Evolutionary conservation across 2,329 filamentous ascomycete species (phyloP).

Genomic region (Pleomassaria siparia): DNA sequence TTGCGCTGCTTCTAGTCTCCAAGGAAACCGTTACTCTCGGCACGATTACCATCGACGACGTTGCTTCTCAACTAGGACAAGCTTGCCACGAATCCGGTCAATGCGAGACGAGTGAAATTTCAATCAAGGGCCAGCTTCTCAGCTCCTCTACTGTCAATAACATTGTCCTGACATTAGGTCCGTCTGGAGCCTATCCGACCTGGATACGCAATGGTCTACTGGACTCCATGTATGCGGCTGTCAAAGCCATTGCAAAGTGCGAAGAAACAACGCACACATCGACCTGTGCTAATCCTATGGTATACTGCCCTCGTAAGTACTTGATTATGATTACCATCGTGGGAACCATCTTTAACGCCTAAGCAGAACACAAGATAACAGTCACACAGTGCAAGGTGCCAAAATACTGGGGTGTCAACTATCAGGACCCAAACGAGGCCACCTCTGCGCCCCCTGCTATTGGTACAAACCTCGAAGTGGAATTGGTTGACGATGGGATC

Average conservation of each 20-base stretch:
- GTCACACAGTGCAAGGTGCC: constrained; percentile 12
- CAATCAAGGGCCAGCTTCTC: constrained; percentile 1
- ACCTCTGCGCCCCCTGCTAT: neutral
- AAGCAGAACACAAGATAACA: neutral
- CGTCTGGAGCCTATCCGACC: neutral
- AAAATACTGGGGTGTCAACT: constrained; percentile 15
- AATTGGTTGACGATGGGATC: neutral
- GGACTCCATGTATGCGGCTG: constrained; percentile 9
- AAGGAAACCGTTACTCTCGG: constrained; percentile 25
- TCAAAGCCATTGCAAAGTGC: constrained; percentile 13
- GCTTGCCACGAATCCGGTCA: constrained; percentile 18
- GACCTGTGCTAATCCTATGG: neutral
- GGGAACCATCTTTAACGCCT: too few relatives aligned
- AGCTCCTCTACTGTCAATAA: neutral
- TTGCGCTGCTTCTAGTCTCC: constrained; percentile 13
- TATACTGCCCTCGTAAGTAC: neutral
- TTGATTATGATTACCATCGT: too few relatives aligned
- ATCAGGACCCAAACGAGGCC: neutral
- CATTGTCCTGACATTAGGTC: constrained; percentile 11
- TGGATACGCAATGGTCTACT: constrained; percentile 18
- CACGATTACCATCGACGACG: constrained; percentile 11
- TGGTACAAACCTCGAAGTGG: constrained; percentile 1
- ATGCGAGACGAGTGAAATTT: constrained; percentile 19
- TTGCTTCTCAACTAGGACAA: constrained; percentile 9
- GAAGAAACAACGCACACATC: neutral